phyloP scores from a whole-genome alignment of 2,329 filamentous ascomycete species.

The Scedosporium apiospermum region DNA sequence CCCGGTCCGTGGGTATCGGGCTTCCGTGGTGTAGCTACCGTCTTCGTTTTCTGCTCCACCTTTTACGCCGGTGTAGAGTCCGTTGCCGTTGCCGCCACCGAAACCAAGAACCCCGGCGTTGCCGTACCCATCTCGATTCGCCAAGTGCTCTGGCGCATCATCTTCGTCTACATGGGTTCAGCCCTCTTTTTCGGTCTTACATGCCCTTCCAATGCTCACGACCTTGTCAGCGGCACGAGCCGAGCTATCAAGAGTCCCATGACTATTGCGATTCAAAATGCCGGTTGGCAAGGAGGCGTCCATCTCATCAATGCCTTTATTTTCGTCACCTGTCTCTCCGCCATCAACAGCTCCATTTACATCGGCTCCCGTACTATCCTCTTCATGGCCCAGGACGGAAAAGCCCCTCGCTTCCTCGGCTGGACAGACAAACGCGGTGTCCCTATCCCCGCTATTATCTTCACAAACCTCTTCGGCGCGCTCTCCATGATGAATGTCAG shows the following conservation, averaged over 20 bases:
- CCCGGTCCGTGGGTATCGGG: conserved; percentile 64
- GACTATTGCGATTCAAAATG: conserved; percentile 64
- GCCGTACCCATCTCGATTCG: conserved; percentile 50
- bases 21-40: conserved; percentile 54
- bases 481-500: conserved; percentile 69
- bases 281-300: conserved; percentile 63
- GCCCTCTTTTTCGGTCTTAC: conserved; percentile 69
- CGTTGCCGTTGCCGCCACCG: conserved; percentile 53
- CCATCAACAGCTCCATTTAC: conserved; percentile 68
- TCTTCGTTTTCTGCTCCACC: conserved; percentile 60
- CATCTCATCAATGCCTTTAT: conserved; percentile 74
- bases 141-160: conserved; percentile 52
- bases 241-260: conserved; percentile 63
- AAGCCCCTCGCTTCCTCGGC: conserved; percentile 61
- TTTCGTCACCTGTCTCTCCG: conserved; percentile 61
- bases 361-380: conserved; percentile 66
- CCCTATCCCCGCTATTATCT: conserved; percentile 50
- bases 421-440: conserved; percentile 57
- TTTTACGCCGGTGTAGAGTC: conserved; percentile 61
- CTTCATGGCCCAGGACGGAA: conserved; percentile 65
- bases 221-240: conserved; percentile 50
- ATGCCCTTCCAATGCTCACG: conserved; percentile 57
- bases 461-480: conserved; percentile 62
- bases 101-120: conserved; percentile 47
- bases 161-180: conserved; percentile 57